Percentiles rank a stretch among this genome's conserved stretches.
Conservation (phyloP, 345 rosid species). For the Brassica nigra region DNA sequence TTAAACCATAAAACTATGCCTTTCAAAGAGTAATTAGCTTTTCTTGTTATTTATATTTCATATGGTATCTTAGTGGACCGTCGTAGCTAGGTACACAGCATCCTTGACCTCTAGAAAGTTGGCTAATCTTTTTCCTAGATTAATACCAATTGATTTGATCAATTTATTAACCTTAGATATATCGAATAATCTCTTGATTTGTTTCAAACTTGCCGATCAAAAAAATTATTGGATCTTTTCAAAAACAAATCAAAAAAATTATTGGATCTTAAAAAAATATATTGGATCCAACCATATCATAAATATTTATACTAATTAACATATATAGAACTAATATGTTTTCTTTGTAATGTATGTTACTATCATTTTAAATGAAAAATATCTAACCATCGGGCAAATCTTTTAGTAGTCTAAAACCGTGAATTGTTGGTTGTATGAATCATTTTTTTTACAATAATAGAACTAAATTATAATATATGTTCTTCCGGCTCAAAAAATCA, state of each 20-base stretch:
- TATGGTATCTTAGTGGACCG: conserved; percentile 32
- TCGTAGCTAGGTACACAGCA: conserved; percentile 39
- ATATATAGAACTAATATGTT: not conserved
- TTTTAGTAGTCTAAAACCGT: not conserved
- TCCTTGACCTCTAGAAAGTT: conserved; percentile 33
- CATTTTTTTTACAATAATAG: not conserved
- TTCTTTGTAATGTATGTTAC: not conserved
- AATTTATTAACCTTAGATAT: conserved; percentile 16
- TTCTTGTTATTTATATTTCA: not conserved
- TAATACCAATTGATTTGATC: conserved; percentile 25
- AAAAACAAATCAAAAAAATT: not conserved
- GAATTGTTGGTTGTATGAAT: not conserved
- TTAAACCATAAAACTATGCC: conserved; percentile 14
- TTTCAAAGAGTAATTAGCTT: conserved; percentile 24
- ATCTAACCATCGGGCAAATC: not conserved
- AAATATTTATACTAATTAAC: not conserved
- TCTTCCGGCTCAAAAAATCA: too few species aligned
- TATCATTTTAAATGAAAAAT: not conserved
- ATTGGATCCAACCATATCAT: conserved; percentile 12
- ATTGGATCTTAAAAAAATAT: not conserved
- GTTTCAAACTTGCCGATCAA: conserved; percentile 8
- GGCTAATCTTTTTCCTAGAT: conserved; percentile 16
- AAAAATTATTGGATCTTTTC: conserved; percentile 2
- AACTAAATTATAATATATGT: too few species aligned
- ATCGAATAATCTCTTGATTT: conserved; percentile 35